A percentile compares a stretch with the other conserved stretches of the same genome.
Conservation (phyloP, 768 basidiomycete genomes). For the Leccinum subtestaceum region DNA sequence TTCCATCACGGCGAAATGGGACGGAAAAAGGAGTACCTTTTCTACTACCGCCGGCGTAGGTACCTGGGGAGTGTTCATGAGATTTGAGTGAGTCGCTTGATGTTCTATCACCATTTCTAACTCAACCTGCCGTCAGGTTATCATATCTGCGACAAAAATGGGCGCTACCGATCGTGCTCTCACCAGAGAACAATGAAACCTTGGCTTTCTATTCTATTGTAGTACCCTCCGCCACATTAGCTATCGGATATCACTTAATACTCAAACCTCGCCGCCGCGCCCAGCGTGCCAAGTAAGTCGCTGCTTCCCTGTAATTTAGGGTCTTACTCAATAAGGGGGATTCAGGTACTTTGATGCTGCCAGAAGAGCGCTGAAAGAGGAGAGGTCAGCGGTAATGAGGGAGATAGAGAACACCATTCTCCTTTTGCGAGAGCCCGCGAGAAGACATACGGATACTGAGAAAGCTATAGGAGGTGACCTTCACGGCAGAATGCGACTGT, state of each 20-base stretch:
- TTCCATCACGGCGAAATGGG: conserved; percentile 49
- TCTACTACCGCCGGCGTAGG: conserved; percentile 44
- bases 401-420: conserved; percentile 61
- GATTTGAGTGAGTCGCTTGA: conserved; percentile 46
- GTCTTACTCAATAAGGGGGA: conserved; percentile 16
- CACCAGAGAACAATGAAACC: conserved; percentile 44
- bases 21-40: conserved; percentile 41
- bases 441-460: conserved; percentile 62
- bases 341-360: conserved; percentile 65
- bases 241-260: conserved; percentile 55
- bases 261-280: conserved; percentile 53
- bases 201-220: conserved; percentile 51
- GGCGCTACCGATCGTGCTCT: conserved; percentile 55
- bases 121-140: conserved; percentile 37
- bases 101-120: conserved; percentile 11
- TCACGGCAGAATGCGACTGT: conserved; percentile 2
- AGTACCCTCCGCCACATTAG: conserved; percentile 52
- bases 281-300: conserved; percentile 50
- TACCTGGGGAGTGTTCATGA: conserved; percentile 47
- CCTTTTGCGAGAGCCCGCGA: conserved; percentile 67
- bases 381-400: conserved; percentile 57
- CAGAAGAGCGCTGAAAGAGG: conserved; percentile 59
- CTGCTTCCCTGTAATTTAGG: conserved; percentile 9
- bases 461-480: conserved; percentile 60
- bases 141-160: conserved; percentile 57